Conservation (phyloP, 1,284 basidiomycete genomes). For the Malassezia furfur region DNA sequence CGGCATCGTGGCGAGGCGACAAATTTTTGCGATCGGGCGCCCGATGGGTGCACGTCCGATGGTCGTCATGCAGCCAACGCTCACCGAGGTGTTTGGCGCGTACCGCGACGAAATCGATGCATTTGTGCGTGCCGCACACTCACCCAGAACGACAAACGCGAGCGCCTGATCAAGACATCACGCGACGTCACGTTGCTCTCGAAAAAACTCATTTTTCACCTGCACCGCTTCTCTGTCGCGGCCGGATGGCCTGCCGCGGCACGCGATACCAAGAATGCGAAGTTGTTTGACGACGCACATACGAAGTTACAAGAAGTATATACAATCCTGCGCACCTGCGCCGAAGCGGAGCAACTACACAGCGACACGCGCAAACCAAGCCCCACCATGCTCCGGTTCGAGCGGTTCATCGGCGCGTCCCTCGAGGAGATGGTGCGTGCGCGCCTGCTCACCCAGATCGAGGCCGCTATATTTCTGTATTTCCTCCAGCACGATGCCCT, state of each 20-base stretch:
- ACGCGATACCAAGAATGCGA: slow-evolving; percentile 1
- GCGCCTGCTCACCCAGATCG: slow-evolving; percentile 56
- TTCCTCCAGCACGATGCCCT: slow-evolving; percentile 67
- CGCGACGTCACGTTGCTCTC: slow-evolving; percentile 83
- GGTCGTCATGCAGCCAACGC: not conserved
- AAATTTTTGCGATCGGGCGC: slow-evolving; percentile 8
- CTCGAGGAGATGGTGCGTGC: slow-evolving; percentile 48
- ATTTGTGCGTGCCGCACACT: slow-evolving; percentile 12
- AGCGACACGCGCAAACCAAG: not conserved
- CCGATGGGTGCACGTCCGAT: not conserved
- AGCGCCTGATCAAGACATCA: slow-evolving; percentile 68
- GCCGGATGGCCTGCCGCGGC: slow-evolving; percentile 10
- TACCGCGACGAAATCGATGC: slow-evolving; percentile 41
- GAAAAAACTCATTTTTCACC: slow-evolving; percentile 86
- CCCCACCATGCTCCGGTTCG: slow-evolving; percentile 25
- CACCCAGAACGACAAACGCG: slow-evolving; percentile 50
- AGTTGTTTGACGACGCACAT: slow-evolving; percentile 57
- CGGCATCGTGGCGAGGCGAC: slow-evolving; percentile 6
- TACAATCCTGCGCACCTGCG: slow-evolving; percentile 58
- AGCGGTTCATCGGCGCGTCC: slow-evolving; percentile 37
- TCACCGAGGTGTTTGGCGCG: slow-evolving; percentile 17
- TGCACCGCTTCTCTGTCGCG: slow-evolving; percentile 59
- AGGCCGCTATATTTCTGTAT: slow-evolving; percentile 78
- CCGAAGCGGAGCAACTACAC: slow-evolving; percentile 36
- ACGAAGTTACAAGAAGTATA: slow-evolving; percentile 66